Evolutionary conservation across 805 yeast genomes (phyloP), one percentile per base, ranked within the genome.

Genomic region (Cyberlindnera mycetangii): DNA sequence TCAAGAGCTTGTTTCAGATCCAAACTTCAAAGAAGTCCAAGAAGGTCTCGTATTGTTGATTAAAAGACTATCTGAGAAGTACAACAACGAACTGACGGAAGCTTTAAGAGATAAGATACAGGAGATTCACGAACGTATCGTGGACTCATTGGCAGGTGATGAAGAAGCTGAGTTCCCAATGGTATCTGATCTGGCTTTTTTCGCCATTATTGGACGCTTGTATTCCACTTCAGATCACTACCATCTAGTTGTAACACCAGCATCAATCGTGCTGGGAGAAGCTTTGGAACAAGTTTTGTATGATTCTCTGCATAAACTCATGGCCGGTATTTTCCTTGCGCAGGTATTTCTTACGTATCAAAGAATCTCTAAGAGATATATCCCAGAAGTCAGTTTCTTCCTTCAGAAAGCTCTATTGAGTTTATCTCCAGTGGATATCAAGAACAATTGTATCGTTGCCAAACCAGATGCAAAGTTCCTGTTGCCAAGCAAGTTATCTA

Each of bases 191-290:
- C 65, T 89, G 47, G 65, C 87, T 6, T 77, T 85, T 48, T 86
- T 83, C 57, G 71, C 81, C 0, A 55, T 89, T 5, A 72, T 90
- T 45, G 97, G 97, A 7, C 70, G 75, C 42, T 61, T 89, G 5
- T 93, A 85, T 60, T 90, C 99, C 0, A 89, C 97, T 1, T 93
- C 99, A 0, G 99, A 93, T 70, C 90, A 89, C 60, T 92, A 86
- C 66, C 99, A 93, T 70, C 72, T 89, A 47, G 85, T 93, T 10
- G 90, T 83, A 5, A 90, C 97, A 0, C 96, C 97, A 4, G 75
- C 92, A 2, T 68, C 79, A 24, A 75, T 93, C 27, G 66, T 88
- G 32, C 79, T 89, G 70, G 77, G 83, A 39, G 92, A 88, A 62
- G 70, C 79, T 12, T 66, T 92, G 44, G 80, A 82, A 42, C 78